A percentile compares a stretch with the other conserved stretches of the same genome.
phyloP scores from a whole-genome alignment of 2,329 filamentous ascomycete genomes.

The Hypoxylon sp. region DNA sequence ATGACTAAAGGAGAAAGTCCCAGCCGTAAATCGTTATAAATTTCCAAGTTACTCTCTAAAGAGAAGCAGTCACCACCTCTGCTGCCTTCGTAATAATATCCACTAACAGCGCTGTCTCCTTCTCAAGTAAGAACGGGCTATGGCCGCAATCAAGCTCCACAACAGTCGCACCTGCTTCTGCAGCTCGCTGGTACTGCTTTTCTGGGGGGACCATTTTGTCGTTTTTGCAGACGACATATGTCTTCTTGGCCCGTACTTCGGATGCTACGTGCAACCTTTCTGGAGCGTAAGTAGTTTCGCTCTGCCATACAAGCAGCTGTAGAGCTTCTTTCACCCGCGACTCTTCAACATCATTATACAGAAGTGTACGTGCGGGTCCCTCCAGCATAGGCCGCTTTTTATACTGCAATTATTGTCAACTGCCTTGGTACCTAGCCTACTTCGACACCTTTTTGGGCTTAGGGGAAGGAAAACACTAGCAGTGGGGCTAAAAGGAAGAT shows the following conservation, averaged over 20 bases:
- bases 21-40: background rate
- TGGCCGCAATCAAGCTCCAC: conserved; percentile 27
- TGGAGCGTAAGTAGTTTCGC: background rate
- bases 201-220: conserved; percentile 23
- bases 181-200: conserved; percentile 20
- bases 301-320: conserved; percentile 19
- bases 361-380: background rate
- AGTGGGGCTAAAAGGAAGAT: background rate
- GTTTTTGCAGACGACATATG: conserved; percentile 20
- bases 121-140: conserved; percentile 30
- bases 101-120: conserved; percentile 22
- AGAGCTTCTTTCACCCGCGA: conserved; percentile 17
- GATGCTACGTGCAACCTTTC: background rate
- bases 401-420: conserved; percentile 4
- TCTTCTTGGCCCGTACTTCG: conserved; percentile 15
- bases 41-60: background rate
- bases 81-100: conserved; percentile 23
- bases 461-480: background rate
- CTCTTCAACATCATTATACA: conserved; percentile 21
- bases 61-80: background rate
- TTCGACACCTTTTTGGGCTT: background rate
- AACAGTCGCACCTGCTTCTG: conserved; percentile 8
- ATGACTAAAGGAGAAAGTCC: too few relatives aligned
- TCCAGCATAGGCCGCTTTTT: conserved; percentile 19
- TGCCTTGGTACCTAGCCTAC: background rate